phyloP scores from a whole-genome alignment of 106 monocot genomes.

The Apostasia ramifera region DNA sequence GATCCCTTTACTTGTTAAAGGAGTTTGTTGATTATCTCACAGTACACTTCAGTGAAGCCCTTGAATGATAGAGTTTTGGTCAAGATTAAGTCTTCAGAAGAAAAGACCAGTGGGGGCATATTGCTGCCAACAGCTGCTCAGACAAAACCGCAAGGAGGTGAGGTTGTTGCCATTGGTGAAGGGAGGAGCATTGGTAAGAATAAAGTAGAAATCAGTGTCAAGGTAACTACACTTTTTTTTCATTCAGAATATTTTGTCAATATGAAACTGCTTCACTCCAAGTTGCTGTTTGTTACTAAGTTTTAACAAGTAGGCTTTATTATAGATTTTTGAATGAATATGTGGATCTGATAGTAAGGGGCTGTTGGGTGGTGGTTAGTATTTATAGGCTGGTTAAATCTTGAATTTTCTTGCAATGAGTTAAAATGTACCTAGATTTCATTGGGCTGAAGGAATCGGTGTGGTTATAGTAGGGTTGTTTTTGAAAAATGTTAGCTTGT shows the following conservation, averaged over 20 bases:
- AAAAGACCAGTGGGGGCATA: constrained; percentile 58
- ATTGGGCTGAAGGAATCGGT: no score
- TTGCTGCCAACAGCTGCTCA: constrained; percentile 57
- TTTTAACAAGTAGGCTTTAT: no score
- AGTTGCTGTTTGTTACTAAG: no score
- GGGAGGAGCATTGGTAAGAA: constrained; percentile 56
- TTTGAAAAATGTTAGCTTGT: no score
- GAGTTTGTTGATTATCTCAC: not conserved
- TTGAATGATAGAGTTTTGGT: constrained; percentile 74
- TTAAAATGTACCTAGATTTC: no score
- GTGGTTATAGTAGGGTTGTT: no score
- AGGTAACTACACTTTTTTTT: constrained; percentile 22
- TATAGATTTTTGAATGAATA: no score
- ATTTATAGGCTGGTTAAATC: no score
- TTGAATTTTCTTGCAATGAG: no score
- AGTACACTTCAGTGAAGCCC: constrained; percentile 72
- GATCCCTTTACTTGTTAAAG: not conserved
- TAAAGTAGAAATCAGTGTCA: constrained; percentile 50
- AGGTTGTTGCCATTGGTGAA: constrained; percentile 75
- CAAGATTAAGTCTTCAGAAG: constrained; percentile 58
- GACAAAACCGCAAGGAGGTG: constrained; percentile 69
- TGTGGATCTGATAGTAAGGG: no score
- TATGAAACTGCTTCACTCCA: not conserved
- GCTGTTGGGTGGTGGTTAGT: no score
- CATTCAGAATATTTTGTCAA: no score